Percentiles rank a stretch among this genome's conserved stretches.
Evolutionary conservation across 2,329 filamentous ascomycete species (phyloP).

Genomic region (Phoma sp.): DNA sequence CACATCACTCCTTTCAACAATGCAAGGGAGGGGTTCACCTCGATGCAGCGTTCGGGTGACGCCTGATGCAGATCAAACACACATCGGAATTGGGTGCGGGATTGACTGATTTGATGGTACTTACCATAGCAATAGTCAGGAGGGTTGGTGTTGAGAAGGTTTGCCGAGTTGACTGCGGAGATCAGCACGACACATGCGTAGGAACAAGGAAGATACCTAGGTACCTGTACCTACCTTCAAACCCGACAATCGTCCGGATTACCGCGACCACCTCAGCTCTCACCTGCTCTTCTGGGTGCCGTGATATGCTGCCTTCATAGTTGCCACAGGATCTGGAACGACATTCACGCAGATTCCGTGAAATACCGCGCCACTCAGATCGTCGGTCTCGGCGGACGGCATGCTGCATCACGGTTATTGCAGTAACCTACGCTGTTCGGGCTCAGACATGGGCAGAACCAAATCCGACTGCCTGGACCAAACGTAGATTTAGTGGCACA

Average conservation of each 20-base stretch:
- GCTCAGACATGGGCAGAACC: neutral
- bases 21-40: no score
- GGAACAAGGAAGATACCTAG: no score
- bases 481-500: constrained; percentile 1
- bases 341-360: no score
- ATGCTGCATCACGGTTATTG: neutral
- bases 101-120: neutral
- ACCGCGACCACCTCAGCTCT: no score
- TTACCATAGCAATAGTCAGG: no score
- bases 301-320: no score
- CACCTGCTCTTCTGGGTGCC: no score
- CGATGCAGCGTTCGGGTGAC: neutral
- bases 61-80: neutral
- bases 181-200: neutral
- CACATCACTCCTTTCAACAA: neutral
- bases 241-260: no score
- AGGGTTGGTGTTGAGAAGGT: neutral
- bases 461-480: neutral
- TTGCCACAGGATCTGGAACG: no score
- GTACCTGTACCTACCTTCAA: no score
- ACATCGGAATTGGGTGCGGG: neutral
- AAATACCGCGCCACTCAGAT: neutral
- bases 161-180: constrained; percentile 3
- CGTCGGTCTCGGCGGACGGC: neutral
- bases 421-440: neutral